Evolutionary conservation across 139 green algal species (phyloP).

Genomic region (Auxenochlorella protothecoides): DNA sequence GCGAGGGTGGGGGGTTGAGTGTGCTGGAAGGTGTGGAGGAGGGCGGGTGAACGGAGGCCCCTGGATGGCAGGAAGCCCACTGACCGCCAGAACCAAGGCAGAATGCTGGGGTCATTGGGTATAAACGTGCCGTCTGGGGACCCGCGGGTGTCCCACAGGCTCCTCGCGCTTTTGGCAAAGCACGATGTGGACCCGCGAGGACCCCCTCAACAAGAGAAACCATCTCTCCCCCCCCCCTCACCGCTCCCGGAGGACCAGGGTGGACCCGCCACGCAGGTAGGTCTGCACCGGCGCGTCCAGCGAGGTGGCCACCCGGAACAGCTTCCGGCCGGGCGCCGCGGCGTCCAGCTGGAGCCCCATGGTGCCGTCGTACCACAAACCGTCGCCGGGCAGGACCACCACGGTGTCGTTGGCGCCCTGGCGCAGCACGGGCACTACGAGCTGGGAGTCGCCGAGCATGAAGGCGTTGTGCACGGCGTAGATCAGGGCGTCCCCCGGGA

Average conservation of each 20-base stretch:
- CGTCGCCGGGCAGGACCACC: constrained; percentile 27
- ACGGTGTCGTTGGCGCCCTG: constrained; percentile 21
- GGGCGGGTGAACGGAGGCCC: too few relatives aligned
- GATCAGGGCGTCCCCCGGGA: constrained; percentile 49
- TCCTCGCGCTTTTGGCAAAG: background rate
- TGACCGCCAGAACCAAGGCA: too few relatives aligned
- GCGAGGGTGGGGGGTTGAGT: background rate
- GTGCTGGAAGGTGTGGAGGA: too few relatives aligned
- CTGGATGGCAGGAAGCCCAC: too few relatives aligned
- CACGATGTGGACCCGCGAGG: too few relatives aligned
- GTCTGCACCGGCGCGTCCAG: constrained; percentile 29
- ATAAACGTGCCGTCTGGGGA: too few relatives aligned
- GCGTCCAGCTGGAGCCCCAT: constrained; percentile 20
- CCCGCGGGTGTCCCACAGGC: too few relatives aligned
- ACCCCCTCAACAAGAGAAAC: too few relatives aligned
- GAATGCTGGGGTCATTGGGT: too few relatives aligned
- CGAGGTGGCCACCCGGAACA: constrained; percentile 1
- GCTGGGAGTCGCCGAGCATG: constrained; percentile 65
- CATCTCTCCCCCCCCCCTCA: too few relatives aligned
- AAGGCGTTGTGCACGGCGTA: constrained; percentile 65
- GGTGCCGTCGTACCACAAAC: constrained; percentile 45
- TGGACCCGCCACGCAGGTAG: constrained; percentile 70
- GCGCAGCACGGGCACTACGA: constrained; percentile 63
- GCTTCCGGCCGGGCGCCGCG: background rate
- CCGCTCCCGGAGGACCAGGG: constrained; percentile 73